Percentiles rank a stretch among this genome's conserved stretches.
phyloP scores from a whole-genome alignment of 768 basidiomycete species.

The Favolaschia claudopus region DNA sequence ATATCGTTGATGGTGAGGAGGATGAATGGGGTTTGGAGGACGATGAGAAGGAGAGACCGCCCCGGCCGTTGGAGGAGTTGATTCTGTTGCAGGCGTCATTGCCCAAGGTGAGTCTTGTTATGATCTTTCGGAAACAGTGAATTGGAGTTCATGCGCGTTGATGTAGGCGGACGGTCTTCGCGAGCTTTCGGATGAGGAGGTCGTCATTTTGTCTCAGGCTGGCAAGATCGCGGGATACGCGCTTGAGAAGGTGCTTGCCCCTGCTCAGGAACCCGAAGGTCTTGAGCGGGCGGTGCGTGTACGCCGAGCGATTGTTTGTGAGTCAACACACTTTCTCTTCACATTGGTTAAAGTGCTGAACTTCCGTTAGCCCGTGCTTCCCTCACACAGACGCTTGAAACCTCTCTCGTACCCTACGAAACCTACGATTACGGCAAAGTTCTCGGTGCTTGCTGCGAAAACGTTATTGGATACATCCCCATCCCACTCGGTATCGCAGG shows the following conservation, averaged over 20 bases:
- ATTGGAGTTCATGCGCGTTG: too few species aligned
- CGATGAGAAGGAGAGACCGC: constrained; percentile 22
- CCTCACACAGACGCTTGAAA: constrained; percentile 82
- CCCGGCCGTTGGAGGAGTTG: constrained; percentile 77
- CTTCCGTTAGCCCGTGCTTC: constrained; percentile 78
- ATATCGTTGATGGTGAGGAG: background rate
- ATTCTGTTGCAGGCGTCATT: constrained; percentile 81
- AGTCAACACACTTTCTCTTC: constrained; percentile 43
- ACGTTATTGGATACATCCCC: constrained; percentile 97
- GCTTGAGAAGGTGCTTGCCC: constrained; percentile 89
- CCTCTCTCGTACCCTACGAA: constrained; percentile 80
- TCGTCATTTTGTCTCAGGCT: constrained; percentile 85
- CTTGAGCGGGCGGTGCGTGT: constrained; percentile 87
- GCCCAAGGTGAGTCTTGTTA: too few species aligned
- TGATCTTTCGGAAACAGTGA: too few species aligned
- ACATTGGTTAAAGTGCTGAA: constrained; percentile 4
- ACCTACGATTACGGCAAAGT: constrained; percentile 95
- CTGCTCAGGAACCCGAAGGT: constrained; percentile 45
- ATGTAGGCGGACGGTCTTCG: constrained; percentile 62
- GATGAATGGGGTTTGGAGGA: background rate
- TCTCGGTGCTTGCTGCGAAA: constrained; percentile 97
- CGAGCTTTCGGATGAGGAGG: constrained; percentile 88
- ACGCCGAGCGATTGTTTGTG: constrained; percentile 89
- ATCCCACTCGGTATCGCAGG: constrained; percentile 96
- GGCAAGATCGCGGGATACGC: constrained; percentile 97